phyloP scores from a whole-genome alignment of 2,329 filamentous ascomycete species.

The Venturia oleaginea region DNA sequence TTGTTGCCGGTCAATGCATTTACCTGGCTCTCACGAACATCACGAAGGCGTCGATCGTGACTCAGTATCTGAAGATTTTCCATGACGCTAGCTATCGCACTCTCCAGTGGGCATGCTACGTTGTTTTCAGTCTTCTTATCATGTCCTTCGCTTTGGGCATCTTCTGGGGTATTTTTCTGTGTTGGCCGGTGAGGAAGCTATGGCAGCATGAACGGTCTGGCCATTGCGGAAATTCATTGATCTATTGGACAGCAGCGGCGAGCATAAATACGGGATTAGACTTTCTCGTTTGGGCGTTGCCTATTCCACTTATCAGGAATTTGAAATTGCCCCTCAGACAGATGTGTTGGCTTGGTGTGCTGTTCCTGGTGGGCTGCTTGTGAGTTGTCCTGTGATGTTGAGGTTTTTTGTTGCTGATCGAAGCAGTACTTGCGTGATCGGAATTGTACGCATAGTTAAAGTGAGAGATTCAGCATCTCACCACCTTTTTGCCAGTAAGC shows the following conservation, averaged over 20 bases:
- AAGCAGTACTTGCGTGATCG: constrained; percentile 7
- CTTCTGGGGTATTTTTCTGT: constrained; percentile 10
- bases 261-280: constrained; percentile 11
- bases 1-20: constrained; percentile 24
- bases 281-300: constrained; percentile 6
- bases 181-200: constrained; percentile 7
- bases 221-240: background rate
- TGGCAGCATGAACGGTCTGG: constrained; percentile 7
- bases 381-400: background rate
- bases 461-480: background rate
- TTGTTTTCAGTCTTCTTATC: background rate
- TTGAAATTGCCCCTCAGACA: constrained; percentile 9
- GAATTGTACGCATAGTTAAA: constrained; percentile 8
- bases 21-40: constrained; percentile 26
- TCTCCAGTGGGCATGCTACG: constrained; percentile 20
- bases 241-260: constrained; percentile 6
- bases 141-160: background rate
- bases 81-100: constrained; percentile 16
- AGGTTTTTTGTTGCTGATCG: background rate
- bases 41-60: constrained; percentile 25
- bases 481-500: background rate
- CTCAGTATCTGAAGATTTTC: constrained; percentile 22
- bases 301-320: constrained; percentile 6
- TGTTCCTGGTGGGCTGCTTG: constrained; percentile 10
- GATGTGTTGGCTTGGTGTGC: background rate